Base-by-base conservation (phyloP, 768 basidiomycete species). In the Cyclocybe cylindracea region DNA sequence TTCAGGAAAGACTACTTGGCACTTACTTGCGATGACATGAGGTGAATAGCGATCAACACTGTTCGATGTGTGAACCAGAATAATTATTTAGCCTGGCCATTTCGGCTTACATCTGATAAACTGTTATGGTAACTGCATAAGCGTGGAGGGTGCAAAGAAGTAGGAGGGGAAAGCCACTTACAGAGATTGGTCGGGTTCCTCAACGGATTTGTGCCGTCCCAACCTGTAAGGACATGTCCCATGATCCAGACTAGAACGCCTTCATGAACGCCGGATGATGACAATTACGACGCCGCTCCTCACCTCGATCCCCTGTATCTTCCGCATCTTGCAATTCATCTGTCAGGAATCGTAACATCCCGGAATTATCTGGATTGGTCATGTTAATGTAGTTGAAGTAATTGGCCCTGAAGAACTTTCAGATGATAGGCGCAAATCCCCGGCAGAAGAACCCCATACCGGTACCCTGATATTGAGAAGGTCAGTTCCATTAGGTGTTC, bases 321-420 rank as follows among this genome's bases (percentile, higher is more conserved):
- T 91, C 89, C 7, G 89, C 88, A 46, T 75, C 84, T 65, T 91
- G 89, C 10, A 91, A 70, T 63, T 91, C 87, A 53, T 89, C 84
- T 5, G 89, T 90, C 56, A 91, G 60, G 69, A 89, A 90, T 35
- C 86, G 76, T 58, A 91, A 71, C 83, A 90, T 87, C 16, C 89
- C 88, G 39, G 86, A 89, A 37, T 74, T 73, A 65, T 91, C 89
- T 9, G 84, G 79, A 19, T 79, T 64, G 18, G 83, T 83, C 61
- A 87, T 76, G 59, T 91, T 88, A 69, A 91, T 84, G 61, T 86
- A 91, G 64, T 86, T 87, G 70, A 89, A 87, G 56, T 79, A 83
- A 63, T 91, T 91, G 10, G 83, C 73, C 44, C 83, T 84, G 41
- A 47, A 54, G 33, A 36, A 39, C 24, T 33, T 18, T 45, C 9